Conservation (phyloP, 148 eudicot species). For the Diospyros kaki region DNA sequence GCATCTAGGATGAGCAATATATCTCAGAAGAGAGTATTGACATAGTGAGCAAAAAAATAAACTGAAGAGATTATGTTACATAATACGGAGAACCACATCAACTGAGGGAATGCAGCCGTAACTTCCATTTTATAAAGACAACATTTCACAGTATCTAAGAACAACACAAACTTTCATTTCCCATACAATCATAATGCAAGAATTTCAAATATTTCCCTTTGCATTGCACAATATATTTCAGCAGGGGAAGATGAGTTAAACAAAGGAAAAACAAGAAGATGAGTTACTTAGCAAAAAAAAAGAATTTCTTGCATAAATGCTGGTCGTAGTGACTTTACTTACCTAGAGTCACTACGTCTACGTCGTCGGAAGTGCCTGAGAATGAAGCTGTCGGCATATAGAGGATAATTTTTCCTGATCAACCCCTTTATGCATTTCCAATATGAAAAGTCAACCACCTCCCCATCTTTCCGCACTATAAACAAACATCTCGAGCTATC, state of each 20-base stretch:
- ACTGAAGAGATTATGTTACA: not conserved
- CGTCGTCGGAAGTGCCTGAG: conserved; percentile 73
- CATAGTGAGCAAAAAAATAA: not conserved
- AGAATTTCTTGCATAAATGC: conserved; percentile 12
- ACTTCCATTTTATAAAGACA: not conserved
- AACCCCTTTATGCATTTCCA: conserved; percentile 93
- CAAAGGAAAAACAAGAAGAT: not conserved
- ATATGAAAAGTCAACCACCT: conserved; percentile 71
- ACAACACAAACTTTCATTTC: not conserved
- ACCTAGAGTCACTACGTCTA: conserved; percentile 45
- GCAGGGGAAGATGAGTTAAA: not conserved
- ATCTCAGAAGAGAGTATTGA: not conserved
- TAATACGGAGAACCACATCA: not conserved
- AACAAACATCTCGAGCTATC: conserved; percentile 79
- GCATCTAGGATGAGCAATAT: no score
- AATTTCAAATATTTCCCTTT: conserved; percentile 11
- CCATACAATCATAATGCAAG: not conserved
- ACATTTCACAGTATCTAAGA: no score
- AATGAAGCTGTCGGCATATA: conserved; percentile 77
- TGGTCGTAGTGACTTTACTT: conserved; percentile 12
- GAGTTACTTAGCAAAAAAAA: not conserved
- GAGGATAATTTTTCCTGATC: conserved; percentile 71
- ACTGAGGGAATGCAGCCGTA: not conserved
- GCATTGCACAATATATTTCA: conserved; percentile 16
- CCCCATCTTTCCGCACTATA: conserved; percentile 84